Base-by-base conservation (phyloP, 805 yeast genomes). In the Candida xiaguanensis region DNA sequence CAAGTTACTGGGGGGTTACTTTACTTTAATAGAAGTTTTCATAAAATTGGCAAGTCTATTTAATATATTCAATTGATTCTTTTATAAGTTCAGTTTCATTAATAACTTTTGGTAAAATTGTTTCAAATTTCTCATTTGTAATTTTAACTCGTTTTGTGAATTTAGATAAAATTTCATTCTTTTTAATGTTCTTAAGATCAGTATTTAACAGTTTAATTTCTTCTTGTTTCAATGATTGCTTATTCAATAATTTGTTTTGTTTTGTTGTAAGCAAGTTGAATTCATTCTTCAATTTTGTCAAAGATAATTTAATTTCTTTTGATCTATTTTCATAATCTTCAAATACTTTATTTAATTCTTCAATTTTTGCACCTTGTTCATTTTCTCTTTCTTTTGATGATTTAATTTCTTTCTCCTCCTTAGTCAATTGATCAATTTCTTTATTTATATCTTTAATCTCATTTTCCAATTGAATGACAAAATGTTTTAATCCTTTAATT, bases 21-120 rank as follows among this genome's bases (percentile, higher is more conserved):
- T 12, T 82, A 82, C 49, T 82, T 74, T 56, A 73, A 82, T 50
- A 68, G 87, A 47, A 62, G 63, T 14, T 85, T 84, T 53, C 84
- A 82, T 55, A 55, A 53, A 22, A 56, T 59, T 20, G 72, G 72
- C 7, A 44, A 46, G 31, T 33, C 56, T 12, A 57, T 80, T 4
- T 75, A 76, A 37, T 41, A 9, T 18, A 17, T 31, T 31, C 29
- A 8, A 45, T 39, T 17, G 37, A 32, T 16, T 28, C 31, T 15
- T 28, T 18, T 38, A 62, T 45, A 9, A 46, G 40, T 12, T 47
- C 47, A 6, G 55, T 53, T 16, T 60, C 61, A 15, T 49, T 45
- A 27, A 48, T 44, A 12, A 68, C 52, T 27, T 45, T 52, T 7
- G 68, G 70, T 26, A 67, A 45, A 16, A 67, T 60, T 16, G 52